Conservation (phyloP, 2,329 filamentous ascomycete species). For the Calonectria pseudoreteaudii region DNA sequence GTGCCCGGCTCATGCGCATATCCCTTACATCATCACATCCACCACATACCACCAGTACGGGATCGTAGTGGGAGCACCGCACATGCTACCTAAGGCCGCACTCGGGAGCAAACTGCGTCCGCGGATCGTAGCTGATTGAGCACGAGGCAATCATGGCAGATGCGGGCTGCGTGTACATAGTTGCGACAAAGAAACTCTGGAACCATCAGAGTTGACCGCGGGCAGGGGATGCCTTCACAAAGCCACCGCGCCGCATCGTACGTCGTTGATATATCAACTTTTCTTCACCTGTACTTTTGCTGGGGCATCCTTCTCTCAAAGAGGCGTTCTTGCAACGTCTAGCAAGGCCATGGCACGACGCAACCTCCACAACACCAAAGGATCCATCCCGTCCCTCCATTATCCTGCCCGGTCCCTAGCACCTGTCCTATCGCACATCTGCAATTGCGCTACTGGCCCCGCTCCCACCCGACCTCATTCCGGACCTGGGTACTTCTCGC, state of each 20-base stretch:
- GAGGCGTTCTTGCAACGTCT: slow-evolving; percentile 1
- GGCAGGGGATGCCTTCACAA: background rate
- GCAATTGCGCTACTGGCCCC: slow-evolving; percentile 17
- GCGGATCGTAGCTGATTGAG: background rate
- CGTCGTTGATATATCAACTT: background rate
- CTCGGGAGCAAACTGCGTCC: slow-evolving; percentile 29
- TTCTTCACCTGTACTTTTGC: background rate
- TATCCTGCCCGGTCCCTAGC: slow-evolving; percentile 5
- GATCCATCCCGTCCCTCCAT: slow-evolving; percentile 25
- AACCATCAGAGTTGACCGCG: background rate
- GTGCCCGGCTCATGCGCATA: slow-evolving; percentile 24
- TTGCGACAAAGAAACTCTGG: slow-evolving; percentile 2
- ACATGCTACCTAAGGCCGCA: slow-evolving; percentile 37
- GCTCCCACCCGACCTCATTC: slow-evolving; percentile 31
- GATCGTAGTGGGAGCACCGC: slow-evolving; percentile 29
- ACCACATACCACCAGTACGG: slow-evolving; percentile 9
- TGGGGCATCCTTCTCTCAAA: slow-evolving; percentile 6
- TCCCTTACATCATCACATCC: slow-evolving; percentile 22
- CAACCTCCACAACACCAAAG: slow-evolving; percentile 23
- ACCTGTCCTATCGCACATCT: slow-evolving; percentile 16
- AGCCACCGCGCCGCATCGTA: background rate
- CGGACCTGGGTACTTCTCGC: slow-evolving; percentile 26
- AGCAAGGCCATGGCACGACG: slow-evolving; percentile 14
- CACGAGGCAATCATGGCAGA: slow-evolving; percentile 6
- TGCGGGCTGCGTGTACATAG: background rate